A percentile compares a stretch with the other conserved stretches of the same genome.
Evolutionary conservation across 768 basidiomycete species (phyloP).

Genomic region (Phanerodontia chrysosporium): DNA sequence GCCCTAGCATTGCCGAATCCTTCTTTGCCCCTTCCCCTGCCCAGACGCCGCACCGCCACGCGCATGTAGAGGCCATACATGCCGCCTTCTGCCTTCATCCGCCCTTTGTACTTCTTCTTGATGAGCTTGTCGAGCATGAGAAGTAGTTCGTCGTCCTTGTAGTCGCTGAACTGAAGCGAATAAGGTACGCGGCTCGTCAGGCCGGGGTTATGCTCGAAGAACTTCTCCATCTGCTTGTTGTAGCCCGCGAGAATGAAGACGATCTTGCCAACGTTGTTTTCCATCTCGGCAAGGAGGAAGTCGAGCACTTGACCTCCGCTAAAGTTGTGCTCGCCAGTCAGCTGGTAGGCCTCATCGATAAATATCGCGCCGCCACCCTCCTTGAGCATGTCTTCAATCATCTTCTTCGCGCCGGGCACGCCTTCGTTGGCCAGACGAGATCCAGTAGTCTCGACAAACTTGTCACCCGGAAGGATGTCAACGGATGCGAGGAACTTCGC

Average conservation of each 20-base stretch:
- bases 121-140: conserved; percentile 49
- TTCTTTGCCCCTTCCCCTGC: conserved; percentile 49
- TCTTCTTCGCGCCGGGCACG: conserved; percentile 45
- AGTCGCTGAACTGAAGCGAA: conserved; percentile 55
- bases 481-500: conserved; percentile 58
- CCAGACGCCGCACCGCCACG: conserved; percentile 57
- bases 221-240: conserved; percentile 68
- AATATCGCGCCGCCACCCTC: conserved; percentile 65
- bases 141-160: conserved; percentile 52
- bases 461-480: conserved; percentile 45
- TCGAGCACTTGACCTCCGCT: conserved; percentile 60
- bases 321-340: conserved; percentile 43
- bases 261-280: conserved; percentile 58
- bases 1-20: conserved; percentile 71
- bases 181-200: conserved; percentile 65
- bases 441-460: conserved; percentile 62
- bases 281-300: conserved; percentile 71
- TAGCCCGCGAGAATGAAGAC: conserved; percentile 74
- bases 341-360: conserved; percentile 70
- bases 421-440: conserved; percentile 55
- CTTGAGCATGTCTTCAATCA: conserved; percentile 40
- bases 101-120: conserved; percentile 40
- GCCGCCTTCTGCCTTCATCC: conserved; percentile 52
- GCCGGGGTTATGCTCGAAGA: conserved; percentile 75
- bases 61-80: conserved; percentile 48